Percentiles rank a stretch among this genome's conserved stretches.
phyloP scores from a whole-genome alignment of 2,329 filamentous ascomycete genomes.

The Diaporthe citrichinensis region DNA sequence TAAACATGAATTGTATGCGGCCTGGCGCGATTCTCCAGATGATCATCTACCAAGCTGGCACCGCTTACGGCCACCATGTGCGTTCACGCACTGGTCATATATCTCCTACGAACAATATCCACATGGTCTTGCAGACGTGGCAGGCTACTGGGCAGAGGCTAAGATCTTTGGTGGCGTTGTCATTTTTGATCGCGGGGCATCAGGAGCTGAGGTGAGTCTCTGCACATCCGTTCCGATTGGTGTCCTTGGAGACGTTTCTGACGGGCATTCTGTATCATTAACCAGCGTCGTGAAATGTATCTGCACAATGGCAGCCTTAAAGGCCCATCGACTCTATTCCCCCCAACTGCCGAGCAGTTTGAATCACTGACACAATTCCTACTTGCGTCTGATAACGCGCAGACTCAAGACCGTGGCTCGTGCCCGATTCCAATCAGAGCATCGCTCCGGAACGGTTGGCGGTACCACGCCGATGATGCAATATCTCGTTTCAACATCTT shows the following conservation, averaged over 20 bases:
- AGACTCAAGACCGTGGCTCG: not conserved
- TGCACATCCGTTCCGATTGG: not conserved
- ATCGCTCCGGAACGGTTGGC: not conserved
- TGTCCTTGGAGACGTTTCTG: not conserved
- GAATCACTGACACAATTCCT: not conserved
- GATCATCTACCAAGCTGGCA: not conserved
- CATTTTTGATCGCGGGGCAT: slow-evolving; percentile 5
- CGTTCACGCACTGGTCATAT: not conserved
- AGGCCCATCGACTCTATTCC: not conserved
- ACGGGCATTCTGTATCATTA: not conserved
- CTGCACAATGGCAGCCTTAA: not conserved
- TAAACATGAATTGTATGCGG: not conserved
- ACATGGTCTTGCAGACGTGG: slow-evolving; percentile 3
- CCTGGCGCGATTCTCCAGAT: not conserved
- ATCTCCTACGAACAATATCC: not conserved
- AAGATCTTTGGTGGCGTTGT: slow-evolving; percentile 23
- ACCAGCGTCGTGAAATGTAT: not conserved
- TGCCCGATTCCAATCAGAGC: not conserved
- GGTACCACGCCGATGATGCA: not conserved
- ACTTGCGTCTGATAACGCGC: not conserved
- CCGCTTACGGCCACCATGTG: not conserved
- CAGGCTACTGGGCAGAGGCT: slow-evolving; percentile 2
- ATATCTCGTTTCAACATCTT: not conserved
- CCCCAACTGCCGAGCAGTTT: not conserved
- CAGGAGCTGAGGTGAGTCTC: not conserved